phyloP scores from a whole-genome alignment of 2,329 filamentous ascomycete genomes.

The Trematosphaeria pertusa region DNA sequence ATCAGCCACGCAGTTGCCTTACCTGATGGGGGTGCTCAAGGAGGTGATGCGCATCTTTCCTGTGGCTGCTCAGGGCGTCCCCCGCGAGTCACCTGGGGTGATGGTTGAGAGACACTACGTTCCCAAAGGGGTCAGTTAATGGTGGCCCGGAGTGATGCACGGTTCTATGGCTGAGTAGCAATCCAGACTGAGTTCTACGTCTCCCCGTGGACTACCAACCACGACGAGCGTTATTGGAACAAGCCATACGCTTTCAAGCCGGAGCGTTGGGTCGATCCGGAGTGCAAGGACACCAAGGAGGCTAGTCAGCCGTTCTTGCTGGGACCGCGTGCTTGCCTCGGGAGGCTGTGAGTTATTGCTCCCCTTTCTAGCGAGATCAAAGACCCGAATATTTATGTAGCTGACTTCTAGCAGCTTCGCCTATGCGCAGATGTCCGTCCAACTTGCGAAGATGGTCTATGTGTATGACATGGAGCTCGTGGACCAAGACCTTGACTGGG shows the following conservation, averaged over 20 bases:
- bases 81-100: slow-evolving; percentile 14
- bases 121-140: slow-evolving; percentile 8
- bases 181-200: slow-evolving; percentile 2
- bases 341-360: slow-evolving; percentile 5
- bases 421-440: slow-evolving; percentile 38
- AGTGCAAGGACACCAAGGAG: slow-evolving; percentile 15
- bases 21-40: slow-evolving; percentile 26
- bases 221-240: slow-evolving; percentile 36
- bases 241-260: slow-evolving; percentile 31
- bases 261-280: slow-evolving; percentile 32
- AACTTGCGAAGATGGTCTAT: slow-evolving; percentile 47
- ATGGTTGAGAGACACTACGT: slow-evolving; percentile 19
- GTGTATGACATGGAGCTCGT: slow-evolving; percentile 47
- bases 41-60: slow-evolving; percentile 28
- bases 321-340: slow-evolving; percentile 30
- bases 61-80: slow-evolving; percentile 1
- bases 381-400: neutral
- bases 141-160: slow-evolving; percentile 14
- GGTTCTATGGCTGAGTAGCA: neutral
- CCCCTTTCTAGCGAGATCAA: too few relatives aligned
- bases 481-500: slow-evolving; percentile 7
- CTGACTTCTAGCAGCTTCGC: slow-evolving; percentile 16
- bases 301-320: slow-evolving; percentile 23
- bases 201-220: slow-evolving; percentile 26
- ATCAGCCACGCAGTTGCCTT: slow-evolving; percentile 17